Base-by-base conservation (phyloP, 345 rosid species). In the Aurinia saxatilis region DNA sequence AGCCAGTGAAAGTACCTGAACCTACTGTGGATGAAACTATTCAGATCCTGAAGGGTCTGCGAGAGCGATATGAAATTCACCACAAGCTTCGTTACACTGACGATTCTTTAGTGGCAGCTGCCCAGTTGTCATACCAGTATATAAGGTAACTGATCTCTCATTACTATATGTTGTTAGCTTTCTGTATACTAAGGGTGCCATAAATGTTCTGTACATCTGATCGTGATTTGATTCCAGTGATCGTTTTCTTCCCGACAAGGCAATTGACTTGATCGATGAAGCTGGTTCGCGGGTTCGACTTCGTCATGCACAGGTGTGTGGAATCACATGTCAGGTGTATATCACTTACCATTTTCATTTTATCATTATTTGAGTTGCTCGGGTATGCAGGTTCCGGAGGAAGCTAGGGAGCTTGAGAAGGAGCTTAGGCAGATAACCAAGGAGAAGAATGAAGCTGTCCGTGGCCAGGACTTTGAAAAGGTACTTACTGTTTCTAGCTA, bases 1-100 rank as follows among this genome's bases (percentile, higher is more conserved):
- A 93, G 82, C 99, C 99, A 0, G 97, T 93, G 59, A 93, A 72
- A 79, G 99, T 93, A 40, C 99, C 99, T 1, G 97, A 93, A 71
- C 97, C 97, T 34, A 45, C 99, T 0, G 96, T 93, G 39, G 97
- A 93, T 55, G 99, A 90, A 67, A 85, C 99, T 7, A 86, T 93
- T 68, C 87, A 81, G 75, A 93, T 74, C n/a, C 13, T 68, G 16
- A 75, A 65, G 62, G 68, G 72, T 54, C 80, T 93, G 35, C 82
- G 97, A 15, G 97, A 93, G 73, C 81, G 95, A 70, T 77, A 77
- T 56, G 85, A 73, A 52, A 46, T 58, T 6, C 72, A 76, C 45
- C 88, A 77, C 58, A 59, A 50, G 41, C 75, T 80, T 2, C 50
- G 18, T 6, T 76, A 78, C 62, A 14, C 67, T 6, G 60, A 83